Evolutionary conservation across 257 asterid genomes (phyloP), one percentile per base, ranked within the genome.

Genomic region (Marsdenia floribunda): DNA sequence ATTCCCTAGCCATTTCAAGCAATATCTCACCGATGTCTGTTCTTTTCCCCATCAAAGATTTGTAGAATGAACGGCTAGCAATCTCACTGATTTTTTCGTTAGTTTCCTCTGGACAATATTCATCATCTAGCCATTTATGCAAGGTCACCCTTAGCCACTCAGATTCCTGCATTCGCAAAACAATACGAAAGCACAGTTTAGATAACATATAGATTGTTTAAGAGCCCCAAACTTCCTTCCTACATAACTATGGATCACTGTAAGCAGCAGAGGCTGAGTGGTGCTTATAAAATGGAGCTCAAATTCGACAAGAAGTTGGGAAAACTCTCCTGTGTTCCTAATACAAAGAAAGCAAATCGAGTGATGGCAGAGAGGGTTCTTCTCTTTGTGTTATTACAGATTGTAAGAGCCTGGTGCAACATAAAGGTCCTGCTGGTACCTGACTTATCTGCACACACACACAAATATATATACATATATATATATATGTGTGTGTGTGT

Each of bases 71-170:
- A 38, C 42, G 71, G 3, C 96, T 90, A 72, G 97, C 98, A 33
- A 89, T 82, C 75, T 75, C 84, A 83, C 97, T 93, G 53, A 93
- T 93, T 49, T 88, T 92, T 42, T 85, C 16, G 66, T 93, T 93
- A 14, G 97, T 91, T 40, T 81, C 84, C 93, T 93, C 98, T 2
- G 96, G 96, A 78, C 98, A 93, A 73, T 91, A 93, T 82, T 93
- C 98, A 12, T 91, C 93, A 74, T 93, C 98, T 85, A 93, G 79
- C 98, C 98, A 93, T 83, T 89, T 88, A 68, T 87, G 89, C 57
- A 91, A 89, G 53, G 89, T 83, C 78, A 74, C 85, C 83, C 91
- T 86, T 54, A 93, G 87, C 98, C 98, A 93, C 77, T 87, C 92
- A 11, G 96, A 86, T 80, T 89, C 97, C 98, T 89, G 86, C 84